Percentiles rank a stretch among this genome's conserved stretches.
Evolutionary conservation across 345 rosid genomes (phyloP).

Genomic region (Eucalyptus curtisii): DNA sequence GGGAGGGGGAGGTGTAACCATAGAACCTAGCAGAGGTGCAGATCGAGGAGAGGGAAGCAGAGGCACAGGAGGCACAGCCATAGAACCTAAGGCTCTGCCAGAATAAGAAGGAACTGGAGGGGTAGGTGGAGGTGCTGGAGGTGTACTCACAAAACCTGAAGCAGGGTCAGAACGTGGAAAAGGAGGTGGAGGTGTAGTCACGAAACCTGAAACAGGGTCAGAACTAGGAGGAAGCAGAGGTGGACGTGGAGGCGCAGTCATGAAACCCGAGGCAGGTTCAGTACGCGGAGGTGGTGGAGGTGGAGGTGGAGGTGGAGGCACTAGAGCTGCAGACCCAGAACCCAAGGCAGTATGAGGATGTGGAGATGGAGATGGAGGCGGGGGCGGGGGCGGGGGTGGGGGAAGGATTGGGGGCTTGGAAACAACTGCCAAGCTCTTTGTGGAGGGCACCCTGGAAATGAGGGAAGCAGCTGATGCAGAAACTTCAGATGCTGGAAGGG

Average conservation of each 20-base stretch:
- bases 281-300: neutral
- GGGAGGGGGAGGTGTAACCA: conserved; percentile 19
- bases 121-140: conserved; percentile 4
- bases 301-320: neutral
- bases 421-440: neutral
- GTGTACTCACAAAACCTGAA: neutral
- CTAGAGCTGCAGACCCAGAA: neutral
- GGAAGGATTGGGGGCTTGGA: neutral
- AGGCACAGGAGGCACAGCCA: neutral
- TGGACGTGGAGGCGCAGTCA: neutral
- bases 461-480: neutral
- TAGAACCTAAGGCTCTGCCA: neutral
- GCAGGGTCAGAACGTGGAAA: neutral
- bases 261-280: conserved; percentile 6
- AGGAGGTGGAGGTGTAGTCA: conserved; percentile 8
- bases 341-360: neutral
- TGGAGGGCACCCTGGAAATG: neutral
- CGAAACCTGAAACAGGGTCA: neutral
- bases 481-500: neutral
- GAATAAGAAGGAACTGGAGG: neutral
- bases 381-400: neutral
- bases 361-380: neutral
- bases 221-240: conserved; percentile 5
- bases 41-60: conserved; percentile 6
- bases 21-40: neutral